Base-by-base conservation (phyloP, 179 eudicot species). In the Heliamphora pulchella region DNA sequence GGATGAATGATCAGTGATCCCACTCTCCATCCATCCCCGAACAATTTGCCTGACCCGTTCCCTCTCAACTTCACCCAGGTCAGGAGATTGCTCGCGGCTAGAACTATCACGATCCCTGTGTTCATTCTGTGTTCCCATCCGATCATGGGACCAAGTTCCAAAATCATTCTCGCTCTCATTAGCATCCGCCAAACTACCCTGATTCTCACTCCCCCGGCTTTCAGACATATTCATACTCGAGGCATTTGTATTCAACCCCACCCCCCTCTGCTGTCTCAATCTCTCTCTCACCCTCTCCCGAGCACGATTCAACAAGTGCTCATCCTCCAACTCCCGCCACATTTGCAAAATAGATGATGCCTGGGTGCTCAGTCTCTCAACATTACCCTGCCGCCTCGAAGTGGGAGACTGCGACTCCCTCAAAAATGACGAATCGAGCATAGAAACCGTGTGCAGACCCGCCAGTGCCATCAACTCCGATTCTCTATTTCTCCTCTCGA, bases 241-340 rank as follows among this genome's bases (percentile, higher is more conserved):
- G 59, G 83, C 80, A 82, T 93, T 91, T 44, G 91, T 85, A 66
- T 88, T 88, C 4, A 94, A 84, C 71, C 87, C 91, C 3, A 85
- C 91, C 80, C 85, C 92, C 80, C 91, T 87, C 79, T 88, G 91
- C 57, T 90, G 92, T 79, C 96, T 89, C 84, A 94, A 76, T 70
- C 95, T 59, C 0, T 85, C 95, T 78, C 93, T 89, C 4, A 88
- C 97, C 82, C 94, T 89, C 85, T 77, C 94, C 68, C 89, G 89
- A 70, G 97, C 91, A 78, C 86, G 94, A 80, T 76, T 91, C 74
- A 93, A 72, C 75, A 85, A 58, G 47, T 91, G 98, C 47, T 88
- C 97, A 78, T 94, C 99, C 87, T 96, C 99, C 86, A 96, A 88
- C 83, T 94, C 99, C 81, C 98, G 82, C 99, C 99, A 96, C 99